These are phyloP conservation scores for Millerozyma acaciae DNA, from an alignment of 805 yeast genomes.

Conservation along the genomic window DNA sequence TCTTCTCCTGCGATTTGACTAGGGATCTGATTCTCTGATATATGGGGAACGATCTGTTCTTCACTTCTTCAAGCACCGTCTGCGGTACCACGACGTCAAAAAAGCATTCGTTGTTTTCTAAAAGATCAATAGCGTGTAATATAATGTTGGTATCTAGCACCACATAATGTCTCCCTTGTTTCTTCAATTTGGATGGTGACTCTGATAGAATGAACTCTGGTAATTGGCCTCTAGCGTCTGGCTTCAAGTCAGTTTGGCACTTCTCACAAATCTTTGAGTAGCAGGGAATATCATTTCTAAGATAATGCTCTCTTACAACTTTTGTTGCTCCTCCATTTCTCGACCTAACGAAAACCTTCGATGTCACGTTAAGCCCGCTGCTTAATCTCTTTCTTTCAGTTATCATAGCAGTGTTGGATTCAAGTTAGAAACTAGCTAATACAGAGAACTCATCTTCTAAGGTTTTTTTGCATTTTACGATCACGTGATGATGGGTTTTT, in stretches of 20 bases:
- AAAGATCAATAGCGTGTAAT: conserved; percentile 80
- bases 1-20: conserved; percentile 69
- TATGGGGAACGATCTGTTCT: conserved; percentile 81
- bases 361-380: conserved; percentile 58
- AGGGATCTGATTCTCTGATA: conserved; percentile 79
- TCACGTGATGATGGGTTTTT: too few species aligned
- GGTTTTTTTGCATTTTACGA: too few species aligned
- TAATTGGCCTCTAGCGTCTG: conserved; percentile 66
- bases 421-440: too few species aligned
- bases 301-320: conserved; percentile 89
- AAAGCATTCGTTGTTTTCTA: conserved; percentile 74
- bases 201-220: conserved; percentile 64
- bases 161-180: conserved; percentile 70
- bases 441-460: too few species aligned
- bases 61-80: conserved; percentile 89
- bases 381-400: conserved; percentile 33
- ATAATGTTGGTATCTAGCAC: conserved; percentile 87
- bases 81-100: conserved; percentile 94
- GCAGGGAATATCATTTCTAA: conserved; percentile 91
- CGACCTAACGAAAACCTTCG: conserved; percentile 88
- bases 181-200: conserved; percentile 47
- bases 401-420: too few species aligned
- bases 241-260: conserved; percentile 54
- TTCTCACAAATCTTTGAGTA: conserved; percentile 63
- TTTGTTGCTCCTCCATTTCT: conserved; percentile 87